Evolutionary conservation across 208 protist genomes (phyloP), one percentile per base, ranked within the genome.

Genomic region (Crithidia mellificae): DNA sequence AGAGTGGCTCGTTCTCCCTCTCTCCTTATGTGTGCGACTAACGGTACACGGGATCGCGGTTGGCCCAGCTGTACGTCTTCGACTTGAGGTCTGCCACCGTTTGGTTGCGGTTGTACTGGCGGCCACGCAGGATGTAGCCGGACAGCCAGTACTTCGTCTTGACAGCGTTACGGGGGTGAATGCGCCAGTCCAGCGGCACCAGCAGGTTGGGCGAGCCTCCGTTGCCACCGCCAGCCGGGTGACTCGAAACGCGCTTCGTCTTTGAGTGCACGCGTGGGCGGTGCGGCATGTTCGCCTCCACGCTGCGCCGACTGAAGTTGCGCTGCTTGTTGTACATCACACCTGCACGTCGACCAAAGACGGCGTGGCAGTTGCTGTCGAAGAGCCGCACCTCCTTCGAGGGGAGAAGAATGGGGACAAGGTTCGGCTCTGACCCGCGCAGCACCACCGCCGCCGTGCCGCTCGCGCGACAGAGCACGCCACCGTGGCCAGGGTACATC

Each of bases 91-190:
- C 92, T 15, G 92, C 88, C n/a, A 91, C 80, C 2, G 87, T 92
- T 47, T 93, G 88, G 46, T 80, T 81, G 24, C 83, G 75, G 71
- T 92, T 92, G 77, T 97, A 95, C 74, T 95, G 89, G 29, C 92
- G 71, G 15, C 92, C 92, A 22, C 89, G 87, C 12, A 97, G 77
- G 51, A 94, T 93, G 77, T 97, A 97, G 22, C 92, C 92, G 1
- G 92, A 97, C 12, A 97, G 88, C 92, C 92, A 97, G 63, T 94
- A 95, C 81, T 97, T 97, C 30, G 89, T 87, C 74, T 94, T 93
- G n/a, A 94, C 91, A 24, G 67, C 76, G 70, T 93, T 97, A 14
- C 87, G 78, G 20, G 88, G 92, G 64, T 97, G 88, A 39, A 93
- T 81, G 61, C 89, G 87, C 90, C 92, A 95, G 70, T 97, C 90